Base-by-base conservation (phyloP, 1,284 basidiomycete genomes). In the Takashimella koratensis region DNA sequence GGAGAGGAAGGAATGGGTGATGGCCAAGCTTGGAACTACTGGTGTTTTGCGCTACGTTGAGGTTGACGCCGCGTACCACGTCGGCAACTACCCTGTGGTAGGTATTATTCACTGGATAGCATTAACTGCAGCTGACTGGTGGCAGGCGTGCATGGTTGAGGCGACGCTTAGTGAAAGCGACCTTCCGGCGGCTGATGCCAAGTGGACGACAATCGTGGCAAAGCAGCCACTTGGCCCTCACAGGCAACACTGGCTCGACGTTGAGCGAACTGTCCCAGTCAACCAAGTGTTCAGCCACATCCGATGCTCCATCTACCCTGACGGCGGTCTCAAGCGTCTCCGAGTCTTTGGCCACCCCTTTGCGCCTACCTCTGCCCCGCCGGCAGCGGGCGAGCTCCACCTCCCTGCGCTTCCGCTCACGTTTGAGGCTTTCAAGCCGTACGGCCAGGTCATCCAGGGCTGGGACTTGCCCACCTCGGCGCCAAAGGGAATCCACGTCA, bases 21-120 rank as follows among this genome's bases (percentile, higher is more conserved):
- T 98, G 53, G 86, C 96, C 60, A 87, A 86, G 77, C 79, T 98
- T 87, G 87, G 85, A 45, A 49, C 81, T 42, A 77, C 84, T 13
- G 90, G 91, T 8, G 79, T 81, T 57, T 80, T 98, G 16, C 82
- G 86, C 50, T 82, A 86, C 56, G 83, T 86, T 25, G 91, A 96
- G 71, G 85, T 98, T 54, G 95, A 98, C 75, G 97, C 95, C 0
- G 86, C 87, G 2, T 88, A 95, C 79, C 98, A 97, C 78, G 90
- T 90, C 66, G 95, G 95, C 47, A 98, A 98, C 75, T 98, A 92
- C 69, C 93, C 93, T 6, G 87, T 93, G 59, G 88, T 76, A 13
- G 67, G 71, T 67, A 4, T 36, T 5, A 30, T 22, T 48, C 19
- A 26, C 30, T 36, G 12, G 19, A 3, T 27, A 11, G 2, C 21